Conservation (phyloP, 2,329 filamentous ascomycete species). For the Rhexocercosporidium sp. region DNA sequence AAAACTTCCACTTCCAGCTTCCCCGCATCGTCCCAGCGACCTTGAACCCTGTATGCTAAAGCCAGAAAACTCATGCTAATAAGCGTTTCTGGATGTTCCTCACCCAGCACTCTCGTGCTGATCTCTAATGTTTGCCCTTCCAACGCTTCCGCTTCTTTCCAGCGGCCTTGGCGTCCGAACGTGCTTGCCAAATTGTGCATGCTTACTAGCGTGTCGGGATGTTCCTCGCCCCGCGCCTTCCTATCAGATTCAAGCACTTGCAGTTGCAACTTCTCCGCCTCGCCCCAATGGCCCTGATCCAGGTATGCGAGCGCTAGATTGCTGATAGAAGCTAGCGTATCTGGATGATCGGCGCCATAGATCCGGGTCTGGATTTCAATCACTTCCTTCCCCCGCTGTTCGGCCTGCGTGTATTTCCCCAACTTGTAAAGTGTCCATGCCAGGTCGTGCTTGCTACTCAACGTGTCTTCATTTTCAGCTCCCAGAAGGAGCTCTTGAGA, state of each 20-base stretch:
- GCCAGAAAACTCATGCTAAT: slow-evolving; percentile 38
- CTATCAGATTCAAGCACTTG: neutral
- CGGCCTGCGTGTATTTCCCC: neutral
- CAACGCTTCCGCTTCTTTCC: slow-evolving; percentile 22
- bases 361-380: neutral
- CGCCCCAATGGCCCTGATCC: neutral
- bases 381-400: slow-evolving; percentile 5
- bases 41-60: slow-evolving; percentile 41
- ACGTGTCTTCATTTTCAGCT: neutral
- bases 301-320: neutral
- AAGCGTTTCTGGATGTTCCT: slow-evolving; percentile 19
- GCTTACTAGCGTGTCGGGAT: slow-evolving; percentile 5
- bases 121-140: slow-evolving; percentile 16
- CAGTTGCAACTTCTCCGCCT: slow-evolving; percentile 12
- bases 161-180: slow-evolving; percentile 32
- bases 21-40: slow-evolving; percentile 12
- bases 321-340: neutral
- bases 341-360: slow-evolving; percentile 1
- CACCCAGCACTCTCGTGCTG: slow-evolving; percentile 14
- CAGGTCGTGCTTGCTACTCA: neutral
- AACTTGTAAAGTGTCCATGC: neutral
- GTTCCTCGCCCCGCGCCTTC: neutral
- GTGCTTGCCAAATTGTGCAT: slow-evolving; percentile 44
- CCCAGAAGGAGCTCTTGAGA: neutral
- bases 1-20: slow-evolving; percentile 12